Evolutionary conservation across 306 rosid genomes (phyloP).

Genomic region (Lablab purpureus): DNA sequence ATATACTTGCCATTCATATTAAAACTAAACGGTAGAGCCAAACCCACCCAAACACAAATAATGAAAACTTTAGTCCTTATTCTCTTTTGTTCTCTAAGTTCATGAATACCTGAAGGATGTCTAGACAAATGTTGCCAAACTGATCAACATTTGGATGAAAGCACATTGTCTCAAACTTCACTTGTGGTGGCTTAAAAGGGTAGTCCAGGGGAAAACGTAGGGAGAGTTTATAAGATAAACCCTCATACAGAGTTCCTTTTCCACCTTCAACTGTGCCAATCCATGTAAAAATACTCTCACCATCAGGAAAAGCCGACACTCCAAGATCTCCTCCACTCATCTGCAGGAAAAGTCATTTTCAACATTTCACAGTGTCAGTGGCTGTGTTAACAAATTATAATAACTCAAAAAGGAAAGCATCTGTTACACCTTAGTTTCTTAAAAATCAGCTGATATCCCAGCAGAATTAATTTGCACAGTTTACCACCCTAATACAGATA

Average conservation of each 20-base stretch:
- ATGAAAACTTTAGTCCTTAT: slow-evolving; percentile 2
- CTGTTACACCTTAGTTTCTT: slow-evolving; percentile 18
- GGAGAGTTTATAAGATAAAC: slow-evolving; percentile 93
- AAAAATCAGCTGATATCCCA: slow-evolving; percentile 12
- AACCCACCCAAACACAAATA: slow-evolving; percentile 12
- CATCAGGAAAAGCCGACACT: slow-evolving; percentile 91
- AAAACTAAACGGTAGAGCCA: slow-evolving; percentile 32
- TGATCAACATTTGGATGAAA: slow-evolving; percentile 98
- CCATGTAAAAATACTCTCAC: slow-evolving; percentile 93
- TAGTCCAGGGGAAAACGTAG: slow-evolving; percentile 86
- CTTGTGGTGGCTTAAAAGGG: slow-evolving; percentile 95
- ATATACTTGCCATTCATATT: slow-evolving; percentile 5
- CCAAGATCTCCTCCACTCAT: slow-evolving; percentile 97
- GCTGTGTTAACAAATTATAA: background rate
- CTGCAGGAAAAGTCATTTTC: slow-evolving; percentile 53
- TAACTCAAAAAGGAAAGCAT: background rate
- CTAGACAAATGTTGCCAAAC: slow-evolving; percentile 98
- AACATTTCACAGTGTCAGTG: background rate
- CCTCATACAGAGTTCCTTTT: slow-evolving; percentile 87
- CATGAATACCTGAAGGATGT: slow-evolving; percentile 86
- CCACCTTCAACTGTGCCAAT: slow-evolving; percentile 98
- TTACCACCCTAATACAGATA: slow-evolving; percentile 10
- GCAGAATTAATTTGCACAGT: background rate
- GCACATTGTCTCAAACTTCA: slow-evolving; percentile 94
- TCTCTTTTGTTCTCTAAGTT: slow-evolving; percentile 13